Evolutionary conservation across 495 filamentous ascomycete species (phyloP).

Genomic region (Tuber aestivum): DNA sequence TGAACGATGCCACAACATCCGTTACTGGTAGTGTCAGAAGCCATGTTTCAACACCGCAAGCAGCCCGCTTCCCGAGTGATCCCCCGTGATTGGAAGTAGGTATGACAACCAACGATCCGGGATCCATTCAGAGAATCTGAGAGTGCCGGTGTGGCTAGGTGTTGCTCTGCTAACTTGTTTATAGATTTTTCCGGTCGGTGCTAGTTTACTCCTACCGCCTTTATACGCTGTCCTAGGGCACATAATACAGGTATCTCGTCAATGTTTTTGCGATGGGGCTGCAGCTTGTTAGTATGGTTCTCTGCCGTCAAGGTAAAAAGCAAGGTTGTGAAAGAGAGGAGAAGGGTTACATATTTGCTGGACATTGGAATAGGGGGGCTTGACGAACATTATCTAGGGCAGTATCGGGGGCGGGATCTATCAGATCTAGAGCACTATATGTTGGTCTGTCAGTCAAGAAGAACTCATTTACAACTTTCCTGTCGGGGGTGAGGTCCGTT

Average conservation of each 20-base stretch:
- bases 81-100: slow-evolving; percentile 7
- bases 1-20: too few relatives aligned
- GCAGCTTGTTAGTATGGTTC: slow-evolving; percentile 17
- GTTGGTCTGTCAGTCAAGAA: slow-evolving; percentile 20
- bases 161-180: slow-evolving; percentile 58
- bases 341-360: slow-evolving; percentile 36
- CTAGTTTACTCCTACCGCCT: slow-evolving; percentile 57
- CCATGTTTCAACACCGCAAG: too few relatives aligned
- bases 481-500: too few relatives aligned
- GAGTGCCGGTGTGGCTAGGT: slow-evolving; percentile 57
- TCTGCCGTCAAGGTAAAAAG: not conserved
- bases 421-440: slow-evolving; percentile 43
- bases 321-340: not conserved
- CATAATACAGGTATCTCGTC: slow-evolving; percentile 63
- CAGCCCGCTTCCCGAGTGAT: slow-evolving; percentile 6
- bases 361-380: slow-evolving; percentile 44
- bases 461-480: slow-evolving; percentile 1
- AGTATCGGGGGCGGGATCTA: slow-evolving; percentile 37
- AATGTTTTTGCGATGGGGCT: slow-evolving; percentile 69
- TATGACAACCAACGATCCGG: slow-evolving; percentile 56
- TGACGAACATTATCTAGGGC: slow-evolving; percentile 42
- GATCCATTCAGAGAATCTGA: slow-evolving; percentile 55
- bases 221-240: slow-evolving; percentile 51
- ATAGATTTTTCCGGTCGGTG: slow-evolving; percentile 57
- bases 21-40: too few relatives aligned